Evolutionary conservation across 2,329 filamentous ascomycete species (phyloP), one percentile per base, ranked within the genome.

Genomic region (Neonectria coccinea): DNA sequence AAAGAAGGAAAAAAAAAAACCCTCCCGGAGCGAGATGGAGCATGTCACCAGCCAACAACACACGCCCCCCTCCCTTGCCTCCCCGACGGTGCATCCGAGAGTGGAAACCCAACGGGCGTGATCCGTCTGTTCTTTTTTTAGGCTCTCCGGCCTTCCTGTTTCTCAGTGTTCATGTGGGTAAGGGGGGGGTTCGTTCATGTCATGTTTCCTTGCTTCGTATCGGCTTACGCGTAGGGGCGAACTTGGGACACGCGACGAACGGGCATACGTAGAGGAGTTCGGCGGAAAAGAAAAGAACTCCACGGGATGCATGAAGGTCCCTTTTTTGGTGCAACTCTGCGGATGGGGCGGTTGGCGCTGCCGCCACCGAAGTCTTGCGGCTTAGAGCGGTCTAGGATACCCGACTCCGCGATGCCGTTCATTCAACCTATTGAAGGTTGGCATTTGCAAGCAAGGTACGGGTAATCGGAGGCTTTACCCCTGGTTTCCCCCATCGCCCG

Each of bases 211-310:
- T 42, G 41, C 70, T 73, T 73, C 67, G 70, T 70, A 66, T 68
- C 67, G 63, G 70, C 61, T 73, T 68, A 72, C 70, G 70, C 65
- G 70, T 73, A 50, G 55, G 29, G 39, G 22, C 36, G 45, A 31
- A 48, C 52, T 31, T 50, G 42, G 29, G 48, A 10, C 29, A 31
- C 29, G 29, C 25, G 25, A 25, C 25, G 25, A 25, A 25, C 25
- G 25, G 25, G 25, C 25, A 25, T 25, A 25, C 5, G 25, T 25
- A 6, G 25, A 25, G 25, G 25, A 31, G 29, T 31, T 31, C 29
- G 29, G 29, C 29, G 25, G 25, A 6, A 25, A 25, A 25, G 25
- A 25, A 25, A 25, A 25, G 25, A 25, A 25, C 25, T 25, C 25
- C 25, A 25, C 25, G 25, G 25, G 39, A 41, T 18, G 39, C 27